Evolutionary conservation across 2,329 filamentous ascomycete genomes (phyloP), one percentile per base, ranked within the genome.

Genomic region (Hypoxylon sp.): DNA sequence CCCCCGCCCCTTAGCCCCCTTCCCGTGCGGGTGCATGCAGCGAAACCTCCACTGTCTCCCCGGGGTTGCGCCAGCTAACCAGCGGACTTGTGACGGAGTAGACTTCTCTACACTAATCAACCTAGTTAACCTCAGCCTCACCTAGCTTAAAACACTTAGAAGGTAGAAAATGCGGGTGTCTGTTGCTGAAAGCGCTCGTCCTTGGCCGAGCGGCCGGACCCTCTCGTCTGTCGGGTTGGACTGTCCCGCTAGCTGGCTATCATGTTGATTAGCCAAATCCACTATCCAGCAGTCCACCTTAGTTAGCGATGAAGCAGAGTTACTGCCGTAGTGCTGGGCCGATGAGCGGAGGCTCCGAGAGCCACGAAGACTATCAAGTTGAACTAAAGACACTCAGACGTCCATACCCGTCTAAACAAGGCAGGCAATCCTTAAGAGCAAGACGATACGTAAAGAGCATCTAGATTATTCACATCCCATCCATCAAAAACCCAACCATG

Each of bases 1-100:
- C 3, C 44, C 44, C 24, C n/a, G 44, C 22, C 18, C 3, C 4
- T n/a, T 3, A 18, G 32, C 36, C 38, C 50, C 50, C 40, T 32
- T 20, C 50, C 20, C 24, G 36, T 26, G 28, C 26, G 51, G 24
- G 26, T 20, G 3, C 24, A 26, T 26, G 24, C 24, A 6, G 3
- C 24, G 36, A 8, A n/a, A 30, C 14, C 20, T 28, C 5, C 6
- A 24, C 14, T 26, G 11, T 22, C 42, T 18, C 36, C 26, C 51
- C 51, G 51, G 36, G 26, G 51, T 44, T 26, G 11, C 16, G 32
- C 51, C 36, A 26, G 36, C 20, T 11, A 22, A 36, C 7, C 6
- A n/a, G 33, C 51, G 36, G 51, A 53, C 20, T 20, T 28, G 11
- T 12, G 9, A 22, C 51, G 36, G 51, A 53, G 32, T 20, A 26